Evolutionary conservation across 1,284 basidiomycete genomes (phyloP).

Genomic region (Boletus calvinii): DNA sequence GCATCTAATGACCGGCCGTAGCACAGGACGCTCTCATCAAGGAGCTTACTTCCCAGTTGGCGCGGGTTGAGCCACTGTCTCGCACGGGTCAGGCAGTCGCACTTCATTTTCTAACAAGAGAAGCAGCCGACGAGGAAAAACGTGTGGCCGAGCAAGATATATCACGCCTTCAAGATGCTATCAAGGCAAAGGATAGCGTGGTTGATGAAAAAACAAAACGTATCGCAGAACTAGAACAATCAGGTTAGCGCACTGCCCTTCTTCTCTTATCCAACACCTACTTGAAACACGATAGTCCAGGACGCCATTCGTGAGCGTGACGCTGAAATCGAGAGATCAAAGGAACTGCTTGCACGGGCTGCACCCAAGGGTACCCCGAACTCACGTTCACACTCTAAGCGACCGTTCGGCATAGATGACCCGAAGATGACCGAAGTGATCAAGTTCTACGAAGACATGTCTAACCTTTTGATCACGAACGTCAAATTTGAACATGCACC

Average conservation of each 20-base stretch:
- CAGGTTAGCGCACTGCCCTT: conserved; percentile 38
- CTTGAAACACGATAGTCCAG: conserved; percentile 39
- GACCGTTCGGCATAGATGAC: conserved; percentile 43
- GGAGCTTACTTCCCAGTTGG: conserved; percentile 54
- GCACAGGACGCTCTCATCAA: conserved; percentile 58
- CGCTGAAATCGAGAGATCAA: conserved; percentile 59
- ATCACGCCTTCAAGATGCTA: conserved; percentile 41
- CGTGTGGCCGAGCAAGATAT: conserved; percentile 51
- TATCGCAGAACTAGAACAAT: conserved; percentile 45
- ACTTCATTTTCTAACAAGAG: conserved; percentile 67
- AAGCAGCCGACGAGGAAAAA: conserved; percentile 69
- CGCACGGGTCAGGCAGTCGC: conserved; percentile 48
- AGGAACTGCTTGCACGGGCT: conserved; percentile 44
- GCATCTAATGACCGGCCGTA: conserved; percentile 29
- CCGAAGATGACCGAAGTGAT: conserved; percentile 52
- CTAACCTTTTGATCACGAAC: conserved; percentile 52
- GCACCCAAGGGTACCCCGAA: conserved; percentile 32
- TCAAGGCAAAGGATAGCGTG: conserved; percentile 44
- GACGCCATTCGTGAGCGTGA: conserved; percentile 54
- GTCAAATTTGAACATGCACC: conserved; percentile 42
- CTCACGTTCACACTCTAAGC: conserved; percentile 31
- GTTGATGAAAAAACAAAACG: conserved; percentile 48
- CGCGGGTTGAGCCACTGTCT: conserved; percentile 52
- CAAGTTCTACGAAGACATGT: conserved; percentile 60
- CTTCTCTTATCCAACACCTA: conserved; percentile 2